Conservation (phyloP, 768 basidiomycete genomes). For the Boletellus ananas region DNA sequence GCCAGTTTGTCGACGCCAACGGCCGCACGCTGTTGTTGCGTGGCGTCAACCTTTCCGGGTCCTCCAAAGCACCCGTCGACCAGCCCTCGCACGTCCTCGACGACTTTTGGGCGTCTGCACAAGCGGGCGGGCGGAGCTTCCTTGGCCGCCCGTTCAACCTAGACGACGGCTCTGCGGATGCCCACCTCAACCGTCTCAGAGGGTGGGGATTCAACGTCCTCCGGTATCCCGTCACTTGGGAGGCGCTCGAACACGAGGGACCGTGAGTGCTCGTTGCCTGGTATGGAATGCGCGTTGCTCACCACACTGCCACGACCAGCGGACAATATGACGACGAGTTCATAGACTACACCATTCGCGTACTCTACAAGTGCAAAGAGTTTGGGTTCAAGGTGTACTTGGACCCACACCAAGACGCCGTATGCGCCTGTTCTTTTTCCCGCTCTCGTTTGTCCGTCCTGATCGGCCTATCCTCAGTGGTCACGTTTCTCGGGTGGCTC, state of each 20-base stretch:
- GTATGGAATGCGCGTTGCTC: neutral
- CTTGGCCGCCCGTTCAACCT: slow-evolving; percentile 75
- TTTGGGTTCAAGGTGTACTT: slow-evolving; percentile 90
- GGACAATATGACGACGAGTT: slow-evolving; percentile 87
- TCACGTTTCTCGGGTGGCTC: slow-evolving; percentile 94
- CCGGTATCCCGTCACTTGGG: slow-evolving; percentile 87
- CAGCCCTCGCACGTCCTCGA: slow-evolving; percentile 66
- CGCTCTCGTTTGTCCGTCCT: neutral
- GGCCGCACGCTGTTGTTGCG: slow-evolving; percentile 80
- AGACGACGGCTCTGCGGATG: slow-evolving; percentile 81
- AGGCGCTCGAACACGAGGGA: slow-evolving; percentile 87
- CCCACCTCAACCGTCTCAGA: slow-evolving; percentile 77
- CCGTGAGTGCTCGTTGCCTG: slow-evolving; percentile 85
- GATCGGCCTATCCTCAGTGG: slow-evolving; percentile 52
- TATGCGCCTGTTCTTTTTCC: slow-evolving; percentile 39
- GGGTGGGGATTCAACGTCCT: slow-evolving; percentile 95
- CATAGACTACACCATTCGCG: slow-evolving; percentile 86
- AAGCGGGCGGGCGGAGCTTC: slow-evolving; percentile 67
- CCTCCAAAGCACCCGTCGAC: slow-evolving; percentile 77
- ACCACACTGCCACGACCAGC: slow-evolving; percentile 37
- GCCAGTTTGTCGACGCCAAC: slow-evolving; percentile 67
- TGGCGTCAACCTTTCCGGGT: slow-evolving; percentile 92
- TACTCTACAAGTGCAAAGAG: slow-evolving; percentile 87
- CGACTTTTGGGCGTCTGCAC: slow-evolving; percentile 79
- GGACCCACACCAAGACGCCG: slow-evolving; percentile 95